Conservation (phyloP, 1,139 yeast species). For the Pichia inconspicua region DNA sequence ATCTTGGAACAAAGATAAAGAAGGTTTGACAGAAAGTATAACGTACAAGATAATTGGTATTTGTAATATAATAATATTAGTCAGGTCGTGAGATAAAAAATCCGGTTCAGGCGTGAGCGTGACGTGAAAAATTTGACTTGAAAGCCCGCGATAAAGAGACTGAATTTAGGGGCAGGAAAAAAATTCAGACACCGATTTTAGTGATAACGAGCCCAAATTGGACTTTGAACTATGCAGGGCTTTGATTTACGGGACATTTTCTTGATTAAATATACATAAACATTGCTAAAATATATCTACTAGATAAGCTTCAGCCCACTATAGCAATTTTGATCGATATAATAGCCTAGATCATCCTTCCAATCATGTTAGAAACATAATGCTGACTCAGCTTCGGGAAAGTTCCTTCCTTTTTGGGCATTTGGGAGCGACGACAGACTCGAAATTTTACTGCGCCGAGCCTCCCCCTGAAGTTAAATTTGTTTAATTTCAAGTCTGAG, state of each 20-base stretch:
- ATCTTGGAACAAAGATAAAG: neutral
- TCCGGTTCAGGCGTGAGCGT: neutral
- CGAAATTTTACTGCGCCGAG: too few species aligned
- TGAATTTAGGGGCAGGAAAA: neutral
- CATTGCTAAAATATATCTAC: too few species aligned
- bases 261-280: too few species aligned
- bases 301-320: too few species aligned
- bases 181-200: neutral
- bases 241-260: neutral
- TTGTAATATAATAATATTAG: neutral
- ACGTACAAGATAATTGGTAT: neutral
- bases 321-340: too few species aligned
- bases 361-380: too few species aligned
- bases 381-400: neutral
- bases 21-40: neutral
- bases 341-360: too few species aligned
- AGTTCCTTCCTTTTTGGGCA: neutral
- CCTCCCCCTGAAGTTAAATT: too few species aligned
- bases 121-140: neutral
- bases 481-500: too few species aligned
- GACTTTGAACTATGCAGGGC: neutral
- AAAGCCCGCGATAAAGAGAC: neutral
- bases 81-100: neutral
- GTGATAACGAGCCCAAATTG: neutral
- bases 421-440: neutral